These are phyloP conservation scores for Ambrosiella xylebori DNA, from an alignment of 2,329 filamentous ascomycete genomes.

Conservation along the genomic window DNA sequence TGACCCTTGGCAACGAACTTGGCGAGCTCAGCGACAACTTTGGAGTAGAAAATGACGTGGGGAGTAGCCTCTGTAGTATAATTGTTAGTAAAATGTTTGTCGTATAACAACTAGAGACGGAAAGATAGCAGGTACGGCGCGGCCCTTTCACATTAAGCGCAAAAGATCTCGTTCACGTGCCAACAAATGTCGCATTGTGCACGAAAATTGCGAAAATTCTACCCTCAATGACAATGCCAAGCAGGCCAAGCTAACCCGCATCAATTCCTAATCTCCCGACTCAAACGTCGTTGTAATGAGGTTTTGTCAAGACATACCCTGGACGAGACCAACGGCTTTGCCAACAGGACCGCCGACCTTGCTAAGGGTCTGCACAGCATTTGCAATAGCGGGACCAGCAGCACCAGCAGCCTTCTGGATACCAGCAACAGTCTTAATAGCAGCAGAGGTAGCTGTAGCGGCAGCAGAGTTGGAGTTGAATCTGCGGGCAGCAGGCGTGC, in stretches of 20 bases:
- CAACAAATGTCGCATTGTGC: background rate
- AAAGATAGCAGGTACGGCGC: background rate
- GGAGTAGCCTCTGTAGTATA: conserved; percentile 56
- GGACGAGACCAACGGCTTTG: conserved; percentile 58
- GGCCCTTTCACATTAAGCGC: too few relatives aligned
- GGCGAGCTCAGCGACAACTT: conserved; percentile 70
- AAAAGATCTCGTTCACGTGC: background rate
- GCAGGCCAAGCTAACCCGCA: background rate
- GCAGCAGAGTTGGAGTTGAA: conserved; percentile 33
- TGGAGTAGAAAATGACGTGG: conserved; percentile 77
- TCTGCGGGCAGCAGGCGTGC: conserved; percentile 34
- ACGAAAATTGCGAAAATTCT: background rate
- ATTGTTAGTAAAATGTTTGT: background rate
- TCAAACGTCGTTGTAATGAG: background rate
- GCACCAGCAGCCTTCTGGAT: conserved; percentile 66
- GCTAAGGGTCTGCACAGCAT: conserved; percentile 55
- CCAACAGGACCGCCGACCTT: conserved; percentile 74
- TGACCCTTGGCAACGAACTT: conserved; percentile 77
- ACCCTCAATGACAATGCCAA: background rate
- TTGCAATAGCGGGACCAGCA: conserved; percentile 59
- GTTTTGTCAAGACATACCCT: conserved; percentile 49
- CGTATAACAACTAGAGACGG: background rate
- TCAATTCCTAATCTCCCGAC: background rate
- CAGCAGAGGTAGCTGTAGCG: conserved; percentile 20
- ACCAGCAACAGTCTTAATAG: conserved; percentile 50